Conservation (phyloP, 208 protist species). For the Acanthamoeba royreba region DNA sequence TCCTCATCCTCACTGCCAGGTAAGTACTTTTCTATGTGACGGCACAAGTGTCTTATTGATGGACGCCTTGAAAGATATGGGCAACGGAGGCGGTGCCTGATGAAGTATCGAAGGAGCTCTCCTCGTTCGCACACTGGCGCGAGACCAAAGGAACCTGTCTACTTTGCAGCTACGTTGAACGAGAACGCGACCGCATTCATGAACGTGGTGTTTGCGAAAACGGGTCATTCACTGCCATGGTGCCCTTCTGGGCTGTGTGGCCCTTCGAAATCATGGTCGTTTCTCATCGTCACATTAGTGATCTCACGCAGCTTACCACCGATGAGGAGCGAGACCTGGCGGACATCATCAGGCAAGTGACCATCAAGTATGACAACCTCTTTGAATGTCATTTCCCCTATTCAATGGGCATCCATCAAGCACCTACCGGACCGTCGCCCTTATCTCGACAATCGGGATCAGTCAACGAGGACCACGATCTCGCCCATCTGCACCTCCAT, state of each 20-base stretch:
- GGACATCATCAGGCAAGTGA: conserved; percentile 34
- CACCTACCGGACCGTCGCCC: conserved; percentile 45
- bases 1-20: conserved; percentile 69
- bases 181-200: conserved; percentile 4
- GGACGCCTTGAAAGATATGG: not conserved
- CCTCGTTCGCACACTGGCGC: not conserved
- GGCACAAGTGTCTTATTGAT: conserved; percentile 48
- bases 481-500: conserved; percentile 59
- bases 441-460: not conserved
- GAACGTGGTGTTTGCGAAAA: conserved; percentile 54
- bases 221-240: conserved; percentile 56
- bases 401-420: conserved; percentile 70
- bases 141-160: conserved; percentile 33
- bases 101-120: not conserved
- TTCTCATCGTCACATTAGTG: not conserved
- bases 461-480: not conserved
- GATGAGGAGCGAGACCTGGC: conserved; percentile 20
- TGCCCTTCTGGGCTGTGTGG: conserved; percentile 73
- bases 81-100: not conserved
- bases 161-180: conserved; percentile 48
- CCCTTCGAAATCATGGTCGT: conserved; percentile 67
- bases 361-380: conserved; percentile 65
- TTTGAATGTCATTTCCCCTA: conserved; percentile 69
- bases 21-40: conserved; percentile 49
- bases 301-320: not conserved